Evolutionary conservation across 345 rosid genomes (phyloP), one percentile per base, ranked within the genome.

Genomic region (Citrus maxima): DNA sequence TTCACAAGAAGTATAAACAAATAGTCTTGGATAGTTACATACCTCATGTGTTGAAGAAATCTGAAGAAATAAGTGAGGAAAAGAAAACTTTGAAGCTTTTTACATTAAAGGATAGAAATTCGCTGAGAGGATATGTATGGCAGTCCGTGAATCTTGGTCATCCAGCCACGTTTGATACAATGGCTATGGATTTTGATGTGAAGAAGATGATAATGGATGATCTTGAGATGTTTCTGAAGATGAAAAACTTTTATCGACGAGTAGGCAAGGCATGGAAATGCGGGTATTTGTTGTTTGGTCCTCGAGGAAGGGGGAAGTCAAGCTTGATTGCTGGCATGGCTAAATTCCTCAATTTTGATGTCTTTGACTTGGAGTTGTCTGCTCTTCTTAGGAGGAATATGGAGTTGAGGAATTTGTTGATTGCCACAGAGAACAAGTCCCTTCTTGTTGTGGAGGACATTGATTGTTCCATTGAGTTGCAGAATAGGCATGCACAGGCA

Each of bases 251-350:
- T 35, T 76, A 84, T 32, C 76, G 61, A 70, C 79, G 63, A 54
- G 78, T 84, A 25, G 82, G 86, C 3, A 78, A 81, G 78, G 82
- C 86, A 40, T 80, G 84, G 82, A 84, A 84, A 71, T 35, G 82
- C 2, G 82, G 84, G 75, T 78, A 81, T 22, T 58, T 84, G 75
- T 25, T 84, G 72, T 80, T 74, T 75, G 84, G 84, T 2, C 84
- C 87, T 4, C 87, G 79, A 6, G 84, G 82, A 19, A 81, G 80
- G 2, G 80, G 84, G 35, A 81, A 81, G 27, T 81, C 87, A 32
- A 81, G 87, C 82, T 78, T 81, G 84, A 75, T 81, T 24, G 82
- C 84, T 27, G 80, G 82, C 30, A 78, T 81, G 78, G 84, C 84
- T 4, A 79, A 84, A 62, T 76, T 64, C 67, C 80, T 81, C 21